These are phyloP conservation scores for Oryza australiensis DNA, from an alignment of 176 grass and related monocot species.

Conservation along the genomic window DNA sequence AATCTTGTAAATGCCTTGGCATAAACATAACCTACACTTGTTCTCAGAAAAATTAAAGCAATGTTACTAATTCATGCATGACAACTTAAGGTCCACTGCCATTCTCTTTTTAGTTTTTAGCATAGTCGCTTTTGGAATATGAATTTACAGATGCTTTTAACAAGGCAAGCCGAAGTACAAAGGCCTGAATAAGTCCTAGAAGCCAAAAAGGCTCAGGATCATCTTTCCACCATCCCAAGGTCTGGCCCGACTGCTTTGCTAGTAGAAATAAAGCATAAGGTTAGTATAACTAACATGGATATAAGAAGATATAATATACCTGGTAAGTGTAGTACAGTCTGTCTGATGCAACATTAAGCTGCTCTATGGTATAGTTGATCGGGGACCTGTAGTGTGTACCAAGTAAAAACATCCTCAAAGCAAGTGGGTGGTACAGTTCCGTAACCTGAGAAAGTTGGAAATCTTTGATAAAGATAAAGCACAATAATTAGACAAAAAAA, in stretches of 20 bases:
- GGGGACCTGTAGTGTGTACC: conserved; percentile 87
- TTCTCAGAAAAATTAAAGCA: not conserved
- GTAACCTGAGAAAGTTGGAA: conserved; percentile 55
- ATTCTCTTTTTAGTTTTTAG: conserved; percentile 25
- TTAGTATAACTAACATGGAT: not conserved
- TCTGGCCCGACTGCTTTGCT: not conserved
- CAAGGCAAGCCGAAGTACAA: not conserved
- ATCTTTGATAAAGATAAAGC: conserved; percentile 13
- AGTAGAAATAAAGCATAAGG: not conserved
- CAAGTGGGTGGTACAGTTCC: conserved; percentile 77
- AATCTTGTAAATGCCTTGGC: not conserved
- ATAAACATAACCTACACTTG: not conserved
- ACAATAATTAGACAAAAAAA: not conserved
- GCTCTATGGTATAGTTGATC: conserved; percentile 77
- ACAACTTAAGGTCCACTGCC: not conserved
- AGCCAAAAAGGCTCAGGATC: not conserved
- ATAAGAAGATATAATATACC: conserved; percentile 44
- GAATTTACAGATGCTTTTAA: not conserved
- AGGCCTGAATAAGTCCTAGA: conserved; percentile 3
- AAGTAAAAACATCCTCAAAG: conserved; percentile 95
- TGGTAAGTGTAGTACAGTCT: conserved; percentile 95
- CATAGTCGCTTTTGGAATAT: conserved; percentile 11
- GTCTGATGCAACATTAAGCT: conserved; percentile 87
- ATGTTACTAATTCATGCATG: not conserved
- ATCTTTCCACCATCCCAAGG: not conserved